Conservation (phyloP, 345 rosid genomes). For the Aethionema arabicum region DNA sequence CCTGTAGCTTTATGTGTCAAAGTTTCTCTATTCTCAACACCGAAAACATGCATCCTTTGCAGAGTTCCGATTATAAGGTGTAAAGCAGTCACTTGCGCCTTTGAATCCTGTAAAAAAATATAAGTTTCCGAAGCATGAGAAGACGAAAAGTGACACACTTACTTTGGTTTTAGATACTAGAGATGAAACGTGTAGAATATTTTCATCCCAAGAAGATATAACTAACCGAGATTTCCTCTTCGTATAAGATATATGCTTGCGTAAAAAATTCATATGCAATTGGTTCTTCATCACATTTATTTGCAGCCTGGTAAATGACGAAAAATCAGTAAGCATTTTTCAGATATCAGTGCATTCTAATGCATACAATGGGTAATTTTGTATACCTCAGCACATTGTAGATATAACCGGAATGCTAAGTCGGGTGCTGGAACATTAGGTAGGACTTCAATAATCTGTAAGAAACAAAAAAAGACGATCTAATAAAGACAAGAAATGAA, state of each 20-base stretch:
- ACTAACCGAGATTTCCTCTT: conserved; percentile 97
- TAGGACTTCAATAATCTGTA: conserved; percentile 80
- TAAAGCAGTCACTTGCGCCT: conserved; percentile 90
- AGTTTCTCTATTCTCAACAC: conserved; percentile 97
- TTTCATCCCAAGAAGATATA: conserved; percentile 16
- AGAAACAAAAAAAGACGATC: conserved; percentile 19
- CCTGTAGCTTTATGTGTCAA: conserved; percentile 94
- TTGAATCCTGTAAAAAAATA: conserved; percentile 67
- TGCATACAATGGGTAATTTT: conserved; percentile 7
- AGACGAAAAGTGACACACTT: neutral
- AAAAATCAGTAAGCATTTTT: conserved; percentile 25
- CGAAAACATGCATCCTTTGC: conserved; percentile 97
- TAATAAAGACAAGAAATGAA: conserved; percentile 24
- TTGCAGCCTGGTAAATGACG: conserved; percentile 73
- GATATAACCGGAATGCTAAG: conserved; percentile 74
- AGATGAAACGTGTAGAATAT: neutral
- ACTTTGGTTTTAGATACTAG: conserved; percentile 10
- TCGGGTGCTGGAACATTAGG: conserved; percentile 83
- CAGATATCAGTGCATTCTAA: conserved; percentile 12
- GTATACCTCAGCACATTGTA: conserved; percentile 97
- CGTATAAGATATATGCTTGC: conserved; percentile 95
- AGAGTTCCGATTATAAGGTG: conserved; percentile 92
- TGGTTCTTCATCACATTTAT: conserved; percentile 91
- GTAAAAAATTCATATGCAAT: conserved; percentile 98
- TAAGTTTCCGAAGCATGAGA: conserved; percentile 24